Evolutionary conservation across 768 basidiomycete species (phyloP), one percentile per base, ranked within the genome.

Genomic region (Hypsizygus marmoreus): DNA sequence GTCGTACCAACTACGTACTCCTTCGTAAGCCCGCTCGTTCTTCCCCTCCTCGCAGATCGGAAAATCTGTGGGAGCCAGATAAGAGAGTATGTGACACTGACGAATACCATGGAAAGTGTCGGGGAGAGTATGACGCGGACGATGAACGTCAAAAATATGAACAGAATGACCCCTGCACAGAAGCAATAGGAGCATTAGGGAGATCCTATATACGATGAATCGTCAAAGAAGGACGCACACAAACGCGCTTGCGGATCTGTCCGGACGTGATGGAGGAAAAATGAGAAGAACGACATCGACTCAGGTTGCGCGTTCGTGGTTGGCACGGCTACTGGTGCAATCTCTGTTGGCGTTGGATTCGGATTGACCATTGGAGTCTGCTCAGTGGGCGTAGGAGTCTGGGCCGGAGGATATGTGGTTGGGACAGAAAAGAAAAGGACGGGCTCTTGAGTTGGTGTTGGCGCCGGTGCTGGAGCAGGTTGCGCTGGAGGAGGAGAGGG

Each of bases 31-130:
- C 86, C 87, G 58, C 86, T 86, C 6, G 76, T 74, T 48, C 89
- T 75, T 7, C 85, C 87, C 17, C 88, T 77, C 16, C 77, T 76
- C 12, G 76, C 81, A 12, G 91, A 88, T 17, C 93, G 76, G 42
- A 85, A 71, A 37, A 97, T 91, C 65, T 95, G 93, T 3, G 90
- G 85, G 4, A 86, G 54, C 93, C 93, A 97, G 57, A 94, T 84
- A 48, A 75, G 75, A 5, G 85, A 86, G 64, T 95, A 92, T 45
- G 90, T 76, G 20, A 71, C 61, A 8, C 73, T 78, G 25, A 94
- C 75, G 52, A 88, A 81, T 13, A 85, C 52, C 55, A 89, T 71
- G 6, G 84, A 77, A 33, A 90, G 69, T 0, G 78, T 75, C 1
- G 86, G 80, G 16, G 82, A 81, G 56, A 88, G 56, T 41, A 91